phyloP scores from a whole-genome alignment of 306 rosid species.

The Acmispon strigosus region DNA sequence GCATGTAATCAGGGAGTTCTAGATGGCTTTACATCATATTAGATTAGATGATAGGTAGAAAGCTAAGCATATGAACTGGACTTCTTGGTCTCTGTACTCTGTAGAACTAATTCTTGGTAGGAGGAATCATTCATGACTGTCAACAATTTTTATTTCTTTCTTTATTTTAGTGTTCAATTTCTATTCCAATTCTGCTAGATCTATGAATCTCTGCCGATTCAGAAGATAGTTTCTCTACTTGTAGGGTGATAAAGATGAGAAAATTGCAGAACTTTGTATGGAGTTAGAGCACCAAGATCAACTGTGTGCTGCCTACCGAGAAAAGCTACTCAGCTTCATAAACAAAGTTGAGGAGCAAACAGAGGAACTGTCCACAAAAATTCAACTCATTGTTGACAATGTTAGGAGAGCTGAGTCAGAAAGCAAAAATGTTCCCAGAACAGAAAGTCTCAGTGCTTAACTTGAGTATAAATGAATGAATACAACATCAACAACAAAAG shows the following conservation, averaged over 20 bases:
- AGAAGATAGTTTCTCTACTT: slow-evolving; percentile 7
- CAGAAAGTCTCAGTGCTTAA: slow-evolving; percentile 25
- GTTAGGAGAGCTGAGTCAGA: slow-evolving; percentile 68
- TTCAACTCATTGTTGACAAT: slow-evolving; percentile 56
- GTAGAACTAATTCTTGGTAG: not conserved
- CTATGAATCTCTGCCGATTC: not conserved
- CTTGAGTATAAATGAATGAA: slow-evolving; percentile 4
- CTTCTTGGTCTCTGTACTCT: not conserved
- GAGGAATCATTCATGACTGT: not conserved
- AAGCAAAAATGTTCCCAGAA: slow-evolving; percentile 33
- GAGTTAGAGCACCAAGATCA: slow-evolving; percentile 81
- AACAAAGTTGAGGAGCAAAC: slow-evolving; percentile 60
- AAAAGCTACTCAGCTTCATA: slow-evolving; percentile 58
- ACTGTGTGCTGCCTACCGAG: slow-evolving; percentile 60
- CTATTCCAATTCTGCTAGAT: not conserved
- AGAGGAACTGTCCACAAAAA: slow-evolving; percentile 62
- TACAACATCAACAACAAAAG: no score
- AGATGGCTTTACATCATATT: slow-evolving; percentile 4
- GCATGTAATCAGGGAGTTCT: not conserved
- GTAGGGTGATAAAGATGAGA: slow-evolving; percentile 81
- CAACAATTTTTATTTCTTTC: not conserved
- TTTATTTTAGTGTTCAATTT: not conserved
- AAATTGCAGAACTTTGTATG: slow-evolving; percentile 71
- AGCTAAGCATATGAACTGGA: not conserved
- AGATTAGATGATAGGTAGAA: not conserved